A percentile compares a stretch with the other conserved stretches of the same genome.
phyloP scores from a whole-genome alignment of 2,329 filamentous ascomycete genomes.

The Thielaviopsis euricoi region DNA sequence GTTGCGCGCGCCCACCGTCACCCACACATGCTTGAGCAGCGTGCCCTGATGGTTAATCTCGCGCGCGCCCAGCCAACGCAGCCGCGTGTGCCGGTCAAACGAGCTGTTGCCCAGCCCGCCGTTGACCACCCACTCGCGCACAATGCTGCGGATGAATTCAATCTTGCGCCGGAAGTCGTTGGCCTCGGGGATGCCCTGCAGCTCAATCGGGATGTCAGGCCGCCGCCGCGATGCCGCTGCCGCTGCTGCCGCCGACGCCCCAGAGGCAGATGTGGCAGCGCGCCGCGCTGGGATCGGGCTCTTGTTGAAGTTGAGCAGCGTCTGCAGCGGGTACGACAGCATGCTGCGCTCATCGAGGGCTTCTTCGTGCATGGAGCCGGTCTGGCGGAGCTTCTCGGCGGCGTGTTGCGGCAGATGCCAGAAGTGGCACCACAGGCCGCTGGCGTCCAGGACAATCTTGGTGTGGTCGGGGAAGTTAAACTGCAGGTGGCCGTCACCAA shows the following conservation, averaged over 20 bases:
- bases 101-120: slow-evolving; percentile 53
- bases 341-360: slow-evolving; percentile 55
- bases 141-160: slow-evolving; percentile 50
- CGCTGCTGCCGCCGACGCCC: slow-evolving; percentile 13
- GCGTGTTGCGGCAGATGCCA: slow-evolving; percentile 61
- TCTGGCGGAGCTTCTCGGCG: slow-evolving; percentile 44
- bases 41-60: slow-evolving; percentile 27
- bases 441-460: slow-evolving; percentile 61
- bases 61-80: slow-evolving; percentile 42
- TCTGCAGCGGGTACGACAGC: slow-evolving; percentile 55
- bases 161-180: slow-evolving; percentile 63
- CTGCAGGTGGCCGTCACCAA: slow-evolving; percentile 62
- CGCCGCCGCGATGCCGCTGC: slow-evolving; percentile 31
- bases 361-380: slow-evolving; percentile 52
- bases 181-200: slow-evolving; percentile 49
- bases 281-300: slow-evolving; percentile 26
- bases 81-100: slow-evolving; percentile 35
- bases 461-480: slow-evolving; percentile 84
- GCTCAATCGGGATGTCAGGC: slow-evolving; percentile 42
- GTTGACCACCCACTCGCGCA: slow-evolving; percentile 54
- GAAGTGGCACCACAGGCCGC: slow-evolving; percentile 62
- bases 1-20: slow-evolving; percentile 46
- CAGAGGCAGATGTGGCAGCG: neutral
- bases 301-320: slow-evolving; percentile 51
- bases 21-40: slow-evolving; percentile 50